Base-by-base conservation (phyloP, 75 land plant genomes). In the Cunninghamia lanceolata region DNA sequence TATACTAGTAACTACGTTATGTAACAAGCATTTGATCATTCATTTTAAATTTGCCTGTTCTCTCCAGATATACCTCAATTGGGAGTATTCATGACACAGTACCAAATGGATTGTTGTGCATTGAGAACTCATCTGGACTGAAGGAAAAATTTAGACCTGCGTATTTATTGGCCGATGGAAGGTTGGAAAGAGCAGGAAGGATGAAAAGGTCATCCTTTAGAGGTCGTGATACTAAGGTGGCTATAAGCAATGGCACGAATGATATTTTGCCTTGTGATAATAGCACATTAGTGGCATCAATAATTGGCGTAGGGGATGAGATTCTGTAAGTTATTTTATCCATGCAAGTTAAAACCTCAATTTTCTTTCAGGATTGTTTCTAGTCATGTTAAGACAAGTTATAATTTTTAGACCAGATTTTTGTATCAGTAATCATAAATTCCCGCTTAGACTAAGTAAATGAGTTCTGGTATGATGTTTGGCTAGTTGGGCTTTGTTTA, bases 71-170 rank as follows among this genome's bases (percentile, higher is more conserved):
- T 85, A 97, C 99, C 83, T 97, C 99, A 14, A 96, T 97, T 74
- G 99, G 99, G 40, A 97, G 99, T 90, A 91, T 97, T 85, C 86
- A 97, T 90, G 99, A 97, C 78, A 97, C 99, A 36, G 94, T 96
- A 81, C 99, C 99, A 74, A 97, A 97, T 92, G 91, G 91, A 46
- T 92, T 94, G 53, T 82, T 97, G 54, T 92, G 86, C 79, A 79
- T 88, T 4, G 75, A 78, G 32, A 86, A 88, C 52, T 83, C 92
- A 34, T 53, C 90, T 46, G 46, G 73, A 15, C 34, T 68, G 11
- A 85, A 90, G 83, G 94, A 92, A 83, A 87, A 90, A 21, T 97
- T 88, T 87, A 94, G 86, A 86, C 99, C 99, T 75, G 99, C 98
- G 63, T 91, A 95, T 88, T 39, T 94, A 77, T 91, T 97, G 70